Evolutionary conservation across 176 grass and related monocot species (phyloP), one percentile per base, ranked within the genome.

Genomic region (Bromus sterilis): DNA sequence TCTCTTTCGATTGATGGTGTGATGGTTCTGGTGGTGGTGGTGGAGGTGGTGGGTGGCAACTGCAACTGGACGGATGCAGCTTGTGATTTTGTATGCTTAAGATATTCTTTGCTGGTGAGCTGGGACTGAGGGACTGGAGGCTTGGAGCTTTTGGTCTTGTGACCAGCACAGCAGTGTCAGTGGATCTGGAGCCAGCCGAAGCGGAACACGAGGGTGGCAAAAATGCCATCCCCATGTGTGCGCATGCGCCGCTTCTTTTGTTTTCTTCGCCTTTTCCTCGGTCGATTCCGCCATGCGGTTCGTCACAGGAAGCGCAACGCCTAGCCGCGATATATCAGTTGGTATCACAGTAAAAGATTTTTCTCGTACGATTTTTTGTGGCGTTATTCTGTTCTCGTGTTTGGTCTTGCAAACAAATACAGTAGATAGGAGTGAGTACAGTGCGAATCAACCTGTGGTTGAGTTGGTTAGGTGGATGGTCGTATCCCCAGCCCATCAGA

Each of bases 51-150:
- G 84, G 37, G 67, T 71, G 71, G 69, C 71, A 84, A 35, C 46
- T 56, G 72, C 74, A 42, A 76, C 12, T 33, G 51, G 51, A 43
- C 57, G 74, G 64, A 79, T 65, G 24, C 37, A 65, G 78, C 81
- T 76, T 43, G 83, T 70, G 44, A 75, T 62, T 37, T 62, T 37
- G 15, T 15, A 53, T n/a, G 60, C 49, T 71, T 89, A 81, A 49
- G 48, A 84, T 88, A 89, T 80, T 85, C 32, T 34, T 76, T 7
- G 39, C 60, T 36, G 24, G 56, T 71, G 77, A 56, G 87, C 77
- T 80, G 70, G 31, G 35, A n/a, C 44, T 34, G 71, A 53, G 49
- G 49, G 18, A 21, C n/a, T n/a, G n/a, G 46, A 30, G 40, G 12
- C 26, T 16, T 39, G 0, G 14, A 71, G 42, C 57, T 44, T 15